Conservation (phyloP, 208 protist genomes). For the Trypanosoma platydactyli region DNA sequence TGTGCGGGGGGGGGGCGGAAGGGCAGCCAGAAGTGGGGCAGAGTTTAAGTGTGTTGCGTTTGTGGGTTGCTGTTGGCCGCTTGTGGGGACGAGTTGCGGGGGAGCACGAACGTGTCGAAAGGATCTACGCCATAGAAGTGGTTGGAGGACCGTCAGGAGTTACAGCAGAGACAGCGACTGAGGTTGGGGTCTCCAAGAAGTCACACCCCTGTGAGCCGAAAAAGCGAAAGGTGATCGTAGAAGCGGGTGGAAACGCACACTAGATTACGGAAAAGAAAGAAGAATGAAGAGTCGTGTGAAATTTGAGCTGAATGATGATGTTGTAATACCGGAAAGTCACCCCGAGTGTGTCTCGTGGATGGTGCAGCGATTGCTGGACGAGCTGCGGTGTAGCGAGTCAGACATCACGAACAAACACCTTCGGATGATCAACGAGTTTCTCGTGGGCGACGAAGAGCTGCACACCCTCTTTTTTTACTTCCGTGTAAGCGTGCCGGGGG, state of each 20-base stretch:
- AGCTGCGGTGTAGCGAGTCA: constrained; percentile 43
- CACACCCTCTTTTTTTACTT: constrained; percentile 78
- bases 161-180: too few species aligned
- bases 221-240: constrained; percentile 1
- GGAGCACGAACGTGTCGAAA: too few species aligned
- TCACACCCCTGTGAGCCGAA: background rate
- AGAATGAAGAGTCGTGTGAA: constrained; percentile 17
- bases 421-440: constrained; percentile 75
- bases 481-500: constrained; percentile 13
- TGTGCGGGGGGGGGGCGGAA: too few species aligned
- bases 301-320: constrained; percentile 16
- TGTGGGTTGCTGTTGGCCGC: too few species aligned
- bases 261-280: background rate
- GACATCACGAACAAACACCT: constrained; percentile 55
- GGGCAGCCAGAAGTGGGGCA: too few species aligned
- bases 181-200: background rate
- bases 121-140: too few species aligned
- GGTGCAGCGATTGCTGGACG: constrained; percentile 55
- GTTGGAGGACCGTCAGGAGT: too few species aligned
- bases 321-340: constrained; percentile 61
- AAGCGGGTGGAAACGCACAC: background rate
- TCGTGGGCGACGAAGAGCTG: constrained; percentile 80
- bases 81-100: too few species aligned
- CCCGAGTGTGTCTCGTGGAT: constrained; percentile 83
- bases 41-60: too few species aligned